Conservation (phyloP, 148 eudicot genomes). For the Polygonum maritimum region DNA sequence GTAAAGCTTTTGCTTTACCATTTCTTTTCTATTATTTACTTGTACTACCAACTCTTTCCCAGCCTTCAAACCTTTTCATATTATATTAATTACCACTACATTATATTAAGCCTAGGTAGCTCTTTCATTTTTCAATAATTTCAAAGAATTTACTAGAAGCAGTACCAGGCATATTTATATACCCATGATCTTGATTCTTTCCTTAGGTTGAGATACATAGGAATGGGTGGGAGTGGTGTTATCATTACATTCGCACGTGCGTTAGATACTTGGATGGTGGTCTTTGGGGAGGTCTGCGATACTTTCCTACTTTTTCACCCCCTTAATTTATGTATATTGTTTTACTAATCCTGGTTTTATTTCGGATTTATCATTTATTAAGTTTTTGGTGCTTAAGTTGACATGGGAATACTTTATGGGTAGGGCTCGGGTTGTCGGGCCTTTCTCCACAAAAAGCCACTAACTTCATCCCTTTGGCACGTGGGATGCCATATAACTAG, state of each 20-base stretch:
- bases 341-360: neutral
- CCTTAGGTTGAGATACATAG: neutral
- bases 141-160: neutral
- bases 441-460: conserved; percentile 4
- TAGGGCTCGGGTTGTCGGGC: neutral
- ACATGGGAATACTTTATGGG: neutral
- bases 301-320: neutral
- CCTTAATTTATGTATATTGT: neutral
- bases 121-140: no score
- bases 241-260: conserved; percentile 12
- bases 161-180: neutral
- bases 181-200: neutral
- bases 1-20: neutral
- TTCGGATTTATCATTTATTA: neutral
- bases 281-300: neutral
- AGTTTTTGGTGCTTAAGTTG: conserved; percentile 1
- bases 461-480: conserved; percentile 7
- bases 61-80: neutral
- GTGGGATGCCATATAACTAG: conserved; percentile 3
- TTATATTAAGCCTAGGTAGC: no score
- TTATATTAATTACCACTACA: no score
- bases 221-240: conserved; percentile 1
- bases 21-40: neutral
- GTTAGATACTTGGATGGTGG: neutral
- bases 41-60: neutral